Percentiles rank a stretch among this genome's conserved stretches.
phyloP scores from a whole-genome alignment of 139 green algal genomes.

The Marvania coccoides region DNA sequence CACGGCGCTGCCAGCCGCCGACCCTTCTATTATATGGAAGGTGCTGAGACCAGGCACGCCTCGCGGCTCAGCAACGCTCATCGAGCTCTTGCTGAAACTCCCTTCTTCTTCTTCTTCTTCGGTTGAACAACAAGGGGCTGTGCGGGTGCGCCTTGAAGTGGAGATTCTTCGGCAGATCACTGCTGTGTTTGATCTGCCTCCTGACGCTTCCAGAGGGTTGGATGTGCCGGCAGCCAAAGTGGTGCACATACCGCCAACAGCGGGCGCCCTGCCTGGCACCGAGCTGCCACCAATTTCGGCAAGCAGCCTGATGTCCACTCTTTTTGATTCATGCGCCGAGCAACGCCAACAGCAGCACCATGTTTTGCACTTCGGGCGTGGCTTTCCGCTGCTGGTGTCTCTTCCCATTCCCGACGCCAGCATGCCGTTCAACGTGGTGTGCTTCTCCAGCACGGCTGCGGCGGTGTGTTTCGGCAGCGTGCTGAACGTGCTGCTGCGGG shows the following conservation, averaged over 20 bases:
- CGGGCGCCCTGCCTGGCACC: background rate
- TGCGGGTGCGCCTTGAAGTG: conserved; percentile 40
- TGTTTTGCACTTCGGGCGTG: background rate
- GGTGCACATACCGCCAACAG: conserved; percentile 10
- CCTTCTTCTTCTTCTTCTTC: background rate
- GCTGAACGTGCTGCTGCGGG: conserved; percentile 42
- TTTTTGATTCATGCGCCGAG: background rate
- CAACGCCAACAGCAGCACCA: background rate
- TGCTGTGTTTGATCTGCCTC: conserved; percentile 54
- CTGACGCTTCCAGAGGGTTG: conserved; percentile 74
- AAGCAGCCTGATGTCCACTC: background rate
- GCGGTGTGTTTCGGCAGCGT: conserved; percentile 63
- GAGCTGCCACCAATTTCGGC: background rate
- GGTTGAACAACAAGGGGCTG: conserved; percentile 42
- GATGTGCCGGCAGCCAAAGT: conserved; percentile 76
- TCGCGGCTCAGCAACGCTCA: background rate
- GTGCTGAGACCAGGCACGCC: background rate
- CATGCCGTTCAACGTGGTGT: conserved; percentile 96
- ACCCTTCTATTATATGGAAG: background rate
- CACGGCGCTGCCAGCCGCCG: background rate
- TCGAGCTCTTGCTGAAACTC: conserved; percentile 18
- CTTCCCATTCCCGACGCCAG: conserved; percentile 83
- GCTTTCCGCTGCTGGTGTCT: conserved; percentile 54
- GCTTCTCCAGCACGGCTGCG: conserved; percentile 77
- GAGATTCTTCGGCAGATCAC: conserved; percentile 65